These are phyloP conservation scores for Coccinonectria pachysandricola DNA, from an alignment of 2,329 filamentous ascomycete genomes.

Conservation along the genomic window DNA sequence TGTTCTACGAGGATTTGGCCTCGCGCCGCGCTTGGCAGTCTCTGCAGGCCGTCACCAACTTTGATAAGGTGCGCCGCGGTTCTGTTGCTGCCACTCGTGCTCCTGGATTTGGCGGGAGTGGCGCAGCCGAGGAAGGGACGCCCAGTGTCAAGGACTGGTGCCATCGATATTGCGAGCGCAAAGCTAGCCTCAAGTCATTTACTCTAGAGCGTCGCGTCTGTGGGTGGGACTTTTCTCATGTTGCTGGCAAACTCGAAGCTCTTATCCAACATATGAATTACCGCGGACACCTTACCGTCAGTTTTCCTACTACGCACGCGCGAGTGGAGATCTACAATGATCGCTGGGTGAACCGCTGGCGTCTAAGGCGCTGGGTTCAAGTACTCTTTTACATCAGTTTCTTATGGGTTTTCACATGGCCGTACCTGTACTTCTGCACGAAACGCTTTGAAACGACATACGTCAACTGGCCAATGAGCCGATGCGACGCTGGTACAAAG, in stretches of 20 bases:
- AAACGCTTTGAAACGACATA: constrained; percentile 55
- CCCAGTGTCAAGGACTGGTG: constrained; percentile 50
- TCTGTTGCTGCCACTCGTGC: constrained; percentile 44
- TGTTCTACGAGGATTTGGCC: constrained; percentile 39
- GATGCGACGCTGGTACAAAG: constrained; percentile 24
- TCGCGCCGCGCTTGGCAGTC: constrained; percentile 30
- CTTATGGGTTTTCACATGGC: constrained; percentile 62
- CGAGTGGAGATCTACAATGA: constrained; percentile 54
- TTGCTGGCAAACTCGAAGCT: constrained; percentile 42
- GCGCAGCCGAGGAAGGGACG: constrained; percentile 19
- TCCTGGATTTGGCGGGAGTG: constrained; percentile 28
- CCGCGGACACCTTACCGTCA: constrained; percentile 47
- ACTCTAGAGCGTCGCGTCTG: constrained; percentile 39
- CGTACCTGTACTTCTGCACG: constrained; percentile 56
- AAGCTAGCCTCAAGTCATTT: constrained; percentile 47
- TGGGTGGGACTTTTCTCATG: constrained; percentile 48
- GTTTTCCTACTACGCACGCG: constrained; percentile 47
- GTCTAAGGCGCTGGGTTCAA: constrained; percentile 51
- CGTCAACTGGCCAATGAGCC: constrained; percentile 43
- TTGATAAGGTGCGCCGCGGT: constrained; percentile 54
- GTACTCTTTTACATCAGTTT: constrained; percentile 58
- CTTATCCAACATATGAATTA: constrained; percentile 58
- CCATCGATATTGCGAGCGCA: constrained; percentile 52
- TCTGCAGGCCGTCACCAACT: constrained; percentile 44
- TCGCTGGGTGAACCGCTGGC: constrained; percentile 53